Evolutionary conservation across 1,139 yeast species (phyloP).

Genomic region (Zygosaccharomyces sapae): DNA sequence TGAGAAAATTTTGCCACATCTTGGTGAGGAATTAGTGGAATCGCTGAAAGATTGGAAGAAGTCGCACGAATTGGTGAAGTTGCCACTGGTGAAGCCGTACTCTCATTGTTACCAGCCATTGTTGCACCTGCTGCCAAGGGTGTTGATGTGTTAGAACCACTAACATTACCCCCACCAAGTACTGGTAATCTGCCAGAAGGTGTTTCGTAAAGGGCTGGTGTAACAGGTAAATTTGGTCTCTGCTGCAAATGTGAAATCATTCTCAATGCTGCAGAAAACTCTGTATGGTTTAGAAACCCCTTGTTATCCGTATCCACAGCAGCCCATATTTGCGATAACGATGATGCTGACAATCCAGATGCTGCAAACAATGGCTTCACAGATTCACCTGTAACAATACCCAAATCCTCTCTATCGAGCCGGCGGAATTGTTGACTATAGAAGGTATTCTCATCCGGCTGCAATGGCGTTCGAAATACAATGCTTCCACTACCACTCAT

Average conservation of each 20-base stretch:
- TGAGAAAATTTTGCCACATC: slow-evolving; percentile 71
- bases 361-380: slow-evolving; percentile 81
- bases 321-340: slow-evolving; percentile 92
- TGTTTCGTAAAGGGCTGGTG: slow-evolving; percentile 27
- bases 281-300: slow-evolving; percentile 78
- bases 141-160: slow-evolving; percentile 28
- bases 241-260: slow-evolving; percentile 81
- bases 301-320: slow-evolving; percentile 77
- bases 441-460: slow-evolving; percentile 72
- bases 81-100: slow-evolving; percentile 10
- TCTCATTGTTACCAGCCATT: slow-evolving; percentile 6
- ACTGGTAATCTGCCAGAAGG: slow-evolving; percentile 25
- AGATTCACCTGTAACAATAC: slow-evolving; percentile 83
- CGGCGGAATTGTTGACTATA: slow-evolving; percentile 72
- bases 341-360: slow-evolving; percentile 73
- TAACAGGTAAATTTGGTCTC: slow-evolving; percentile 24
- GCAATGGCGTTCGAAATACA: slow-evolving; percentile 44
- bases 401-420: slow-evolving; percentile 74
- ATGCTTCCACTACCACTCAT: slow-evolving; percentile 23
- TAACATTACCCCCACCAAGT: slow-evolving; percentile 44
- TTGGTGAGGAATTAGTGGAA: slow-evolving; percentile 59
- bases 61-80: slow-evolving; percentile 18
- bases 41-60: slow-evolving; percentile 25
- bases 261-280: slow-evolving; percentile 83
- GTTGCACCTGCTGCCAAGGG: slow-evolving; percentile 24